Conservation (phyloP, 805 yeast species). For the Cyberlindnera mississippiensis region DNA sequence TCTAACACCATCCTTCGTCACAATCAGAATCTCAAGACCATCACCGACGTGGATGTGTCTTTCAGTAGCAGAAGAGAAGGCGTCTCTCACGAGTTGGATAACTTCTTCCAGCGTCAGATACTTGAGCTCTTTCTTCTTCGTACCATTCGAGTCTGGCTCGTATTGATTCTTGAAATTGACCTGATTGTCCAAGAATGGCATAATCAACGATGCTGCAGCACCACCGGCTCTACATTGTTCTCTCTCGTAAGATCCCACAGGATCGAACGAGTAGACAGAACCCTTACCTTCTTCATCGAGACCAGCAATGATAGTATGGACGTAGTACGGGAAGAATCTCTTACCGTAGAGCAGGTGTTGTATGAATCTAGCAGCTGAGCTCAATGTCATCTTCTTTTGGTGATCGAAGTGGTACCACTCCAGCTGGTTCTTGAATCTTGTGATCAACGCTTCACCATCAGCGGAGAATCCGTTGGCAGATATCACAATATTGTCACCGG, state of each 20-base stretch:
- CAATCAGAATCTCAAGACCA: conserved; percentile 84
- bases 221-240: conserved; percentile 98
- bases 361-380: conserved; percentile 82
- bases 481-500: conserved; percentile 83
- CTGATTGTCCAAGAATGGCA: conserved; percentile 97
- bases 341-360: conserved; percentile 90
- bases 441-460: conserved; percentile 83
- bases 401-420: conserved; percentile 94
- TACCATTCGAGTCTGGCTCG: conserved; percentile 74
- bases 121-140: conserved; percentile 53
- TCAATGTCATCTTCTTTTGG: conserved; percentile 62
- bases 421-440: conserved; percentile 57
- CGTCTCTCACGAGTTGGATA: conserved; percentile 82
- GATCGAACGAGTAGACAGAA: conserved; percentile 93
- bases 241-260: conserved; percentile 96
- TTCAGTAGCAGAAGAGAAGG: conserved; percentile 94
- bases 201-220: conserved; percentile 90
- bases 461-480: conserved; percentile 97
- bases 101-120: conserved; percentile 81
- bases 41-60: conserved; percentile 99
- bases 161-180: conserved; percentile 93
- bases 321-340: conserved; percentile 95
- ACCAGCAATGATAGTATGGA: conserved; percentile 92
- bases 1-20: conserved; percentile 89
- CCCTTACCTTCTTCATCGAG: conserved; percentile 85